These are phyloP conservation scores for Coemansia sp. DNA, from an alignment of 192 early-diverging fungal species.

Conservation along the genomic window DNA sequence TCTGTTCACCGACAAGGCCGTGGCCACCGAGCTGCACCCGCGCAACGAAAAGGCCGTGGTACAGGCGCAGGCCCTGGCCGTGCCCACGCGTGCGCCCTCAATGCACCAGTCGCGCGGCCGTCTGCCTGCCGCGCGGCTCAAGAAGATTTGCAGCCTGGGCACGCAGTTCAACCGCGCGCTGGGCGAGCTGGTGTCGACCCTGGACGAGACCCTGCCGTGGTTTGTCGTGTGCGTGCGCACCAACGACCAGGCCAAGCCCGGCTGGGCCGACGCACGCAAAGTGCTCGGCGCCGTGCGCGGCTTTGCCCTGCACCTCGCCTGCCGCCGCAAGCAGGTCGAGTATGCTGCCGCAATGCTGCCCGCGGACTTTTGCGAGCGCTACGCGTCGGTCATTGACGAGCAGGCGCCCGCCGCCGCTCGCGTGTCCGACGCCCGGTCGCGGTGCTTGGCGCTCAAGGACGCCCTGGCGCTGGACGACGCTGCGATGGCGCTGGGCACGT, in stretches of 20 bases:
- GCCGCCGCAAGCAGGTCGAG: slow-evolving; percentile 56
- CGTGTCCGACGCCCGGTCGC: slow-evolving; percentile 11
- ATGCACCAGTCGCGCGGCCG: slow-evolving; percentile 52
- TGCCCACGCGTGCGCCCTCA: slow-evolving; percentile 69
- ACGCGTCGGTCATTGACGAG: slow-evolving; percentile 50
- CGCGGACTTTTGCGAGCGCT: slow-evolving; percentile 77
- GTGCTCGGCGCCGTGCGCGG: slow-evolving; percentile 54
- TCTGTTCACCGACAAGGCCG: slow-evolving; percentile 66
- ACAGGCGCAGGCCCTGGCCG: slow-evolving; percentile 71
- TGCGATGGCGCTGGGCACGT: slow-evolving; percentile 42
- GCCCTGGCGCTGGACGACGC: slow-evolving; percentile 19
- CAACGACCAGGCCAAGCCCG: slow-evolving; percentile 65
- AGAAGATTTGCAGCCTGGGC: slow-evolving; percentile 40
- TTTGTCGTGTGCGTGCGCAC: slow-evolving; percentile 76
- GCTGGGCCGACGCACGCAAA: slow-evolving; percentile 62
- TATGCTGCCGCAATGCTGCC: slow-evolving; percentile 69
- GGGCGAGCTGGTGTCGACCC: slow-evolving; percentile 72
- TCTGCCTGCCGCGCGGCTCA: slow-evolving; percentile 55
- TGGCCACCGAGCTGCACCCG: slow-evolving; percentile 72
- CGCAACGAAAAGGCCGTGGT: slow-evolving; percentile 69
- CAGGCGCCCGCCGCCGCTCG: slow-evolving; percentile 5
- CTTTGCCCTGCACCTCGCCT: slow-evolving; percentile 63
- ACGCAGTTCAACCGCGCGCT: slow-evolving; percentile 63
- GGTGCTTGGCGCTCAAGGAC: slow-evolving; percentile 23
- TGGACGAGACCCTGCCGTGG: slow-evolving; percentile 79